These are phyloP conservation scores for Leccinum boreale DNA, from an alignment of 768 basidiomycete genomes.

Conservation along the genomic window DNA sequence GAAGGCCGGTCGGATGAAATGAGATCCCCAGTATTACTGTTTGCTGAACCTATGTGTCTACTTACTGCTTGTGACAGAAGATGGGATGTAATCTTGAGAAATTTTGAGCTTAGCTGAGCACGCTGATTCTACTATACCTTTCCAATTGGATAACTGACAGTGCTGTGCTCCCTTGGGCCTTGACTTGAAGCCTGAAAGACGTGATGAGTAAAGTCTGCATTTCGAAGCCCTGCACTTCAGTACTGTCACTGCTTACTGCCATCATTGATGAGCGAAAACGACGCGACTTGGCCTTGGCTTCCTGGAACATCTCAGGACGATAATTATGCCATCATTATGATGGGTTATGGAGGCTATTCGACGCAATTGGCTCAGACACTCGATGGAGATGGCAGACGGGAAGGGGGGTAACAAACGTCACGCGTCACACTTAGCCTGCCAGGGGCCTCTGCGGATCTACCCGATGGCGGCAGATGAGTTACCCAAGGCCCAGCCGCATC, in stretches of 20 bases:
- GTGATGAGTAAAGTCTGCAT: neutral
- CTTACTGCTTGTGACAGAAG: neutral
- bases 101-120: neutral
- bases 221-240: neutral
- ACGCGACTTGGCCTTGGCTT: slow-evolving; percentile 21
- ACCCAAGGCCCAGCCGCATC: too few relatives aligned
- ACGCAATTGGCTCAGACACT: too few relatives aligned
- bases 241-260: slow-evolving; percentile 13
- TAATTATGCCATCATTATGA: neutral
- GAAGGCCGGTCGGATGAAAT: neutral
- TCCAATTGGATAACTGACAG: neutral
- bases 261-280: slow-evolving; percentile 21
- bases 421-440: too few relatives aligned
- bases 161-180: neutral
- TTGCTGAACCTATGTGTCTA: slow-evolving; percentile 6
- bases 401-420: too few relatives aligned
- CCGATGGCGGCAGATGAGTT: too few relatives aligned
- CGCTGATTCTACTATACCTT: neutral
- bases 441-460: too few relatives aligned
- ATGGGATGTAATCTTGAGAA: slow-evolving; percentile 2
- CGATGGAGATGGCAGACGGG: too few relatives aligned
- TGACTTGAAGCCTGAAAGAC: neutral
- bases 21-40: neutral
- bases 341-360: too few relatives aligned
- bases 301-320: slow-evolving; percentile 20